Base-by-base conservation (phyloP, 306 rosid genomes). In the Cucurbita maxima region DNA sequence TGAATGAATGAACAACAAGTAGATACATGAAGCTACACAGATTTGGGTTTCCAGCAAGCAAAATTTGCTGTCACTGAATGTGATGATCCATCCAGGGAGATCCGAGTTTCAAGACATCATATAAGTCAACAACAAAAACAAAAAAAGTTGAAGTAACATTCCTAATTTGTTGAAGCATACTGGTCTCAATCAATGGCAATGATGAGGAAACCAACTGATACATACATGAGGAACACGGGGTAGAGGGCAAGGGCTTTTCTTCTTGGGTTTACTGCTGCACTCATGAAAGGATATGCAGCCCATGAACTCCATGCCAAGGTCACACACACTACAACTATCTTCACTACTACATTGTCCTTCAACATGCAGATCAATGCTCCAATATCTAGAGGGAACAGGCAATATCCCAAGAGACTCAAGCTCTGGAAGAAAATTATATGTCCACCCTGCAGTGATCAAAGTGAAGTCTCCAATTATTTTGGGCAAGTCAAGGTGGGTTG, bases 211-310 rank as follows among this genome's bases (percentile, higher is more conserved):
- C 98, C 96, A 78, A 94, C 95, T 55, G 98, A 94, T 85, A 94
- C 98, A 84, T 94, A 94, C 97, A 94, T 83, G 74, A 94, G 97
- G 76, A 94, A 90, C 77, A 94, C 98, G 22, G 98, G 98, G 79
- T 94, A 94, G 15, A 94, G 96, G 0, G 98, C 98, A 51, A 94
- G 98, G 51, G 99, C 99, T 82, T 94, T 94, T 83, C 99, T 90
- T 84, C 99, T 87, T 1, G 99, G 99, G 82, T 91, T 94, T 77
- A 94, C 99, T 30, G 97, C 99, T 68, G 99, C 83, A 56, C 99
- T 94, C 97, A 94, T 94, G 86, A 91, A 94, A 77, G 99, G 99
- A 77, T 94, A 94, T 22, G 99, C 99, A 16, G 99, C 90, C 99
- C 99, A 94, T 16, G 96, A 91, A 73, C 99, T 94, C 99, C 99